Percentiles rank a stretch among this genome's conserved stretches.
These are phyloP conservation scores for Triangularia setosa DNA, from an alignment of 2,329 filamentous ascomycete genomes.

Conservation along the genomic window DNA sequence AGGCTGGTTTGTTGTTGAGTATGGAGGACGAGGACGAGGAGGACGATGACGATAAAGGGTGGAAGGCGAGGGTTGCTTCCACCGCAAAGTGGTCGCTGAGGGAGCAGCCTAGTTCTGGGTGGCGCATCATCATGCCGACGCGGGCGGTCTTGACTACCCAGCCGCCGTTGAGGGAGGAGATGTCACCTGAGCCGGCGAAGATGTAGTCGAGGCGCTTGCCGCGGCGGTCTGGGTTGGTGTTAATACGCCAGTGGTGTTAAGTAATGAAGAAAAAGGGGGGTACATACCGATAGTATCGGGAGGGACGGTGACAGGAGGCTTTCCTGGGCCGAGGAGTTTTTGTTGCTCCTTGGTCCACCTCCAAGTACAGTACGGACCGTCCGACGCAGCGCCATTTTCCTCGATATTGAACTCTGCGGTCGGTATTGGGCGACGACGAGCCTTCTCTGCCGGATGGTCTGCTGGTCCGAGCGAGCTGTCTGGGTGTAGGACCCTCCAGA, in stretches of 20 bases:
- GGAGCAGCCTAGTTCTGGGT: conserved; percentile 77
- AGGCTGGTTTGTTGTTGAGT: background rate
- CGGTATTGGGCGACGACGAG: conserved; percentile 63
- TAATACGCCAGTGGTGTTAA: background rate
- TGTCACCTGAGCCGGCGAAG: conserved; percentile 63
- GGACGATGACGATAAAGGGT: conserved; percentile 31
- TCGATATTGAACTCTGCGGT: conserved; percentile 72
- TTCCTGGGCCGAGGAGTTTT: conserved; percentile 62
- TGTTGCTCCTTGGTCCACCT: conserved; percentile 73
- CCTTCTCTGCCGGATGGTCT: conserved; percentile 62
- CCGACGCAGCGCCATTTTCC: conserved; percentile 83
- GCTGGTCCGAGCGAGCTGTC: conserved; percentile 76
- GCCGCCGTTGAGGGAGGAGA: conserved; percentile 30
- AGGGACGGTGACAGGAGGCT: conserved; percentile 58
- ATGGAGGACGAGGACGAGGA: conserved; percentile 5
- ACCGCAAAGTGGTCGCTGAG: conserved; percentile 95
- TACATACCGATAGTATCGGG: conserved; percentile 46
- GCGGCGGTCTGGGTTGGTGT: conserved; percentile 53
- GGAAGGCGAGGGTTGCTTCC: conserved; percentile 66
- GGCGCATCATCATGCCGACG: conserved; percentile 77
- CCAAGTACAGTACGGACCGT: conserved; percentile 88
- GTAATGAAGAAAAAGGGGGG: background rate
- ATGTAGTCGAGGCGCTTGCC: conserved; percentile 95
- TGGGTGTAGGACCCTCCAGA: conserved; percentile 81
- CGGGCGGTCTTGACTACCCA: conserved; percentile 70